Evolutionary conservation across 345 rosid species (phyloP).

Genomic region (Hypericum androsaemum): DNA sequence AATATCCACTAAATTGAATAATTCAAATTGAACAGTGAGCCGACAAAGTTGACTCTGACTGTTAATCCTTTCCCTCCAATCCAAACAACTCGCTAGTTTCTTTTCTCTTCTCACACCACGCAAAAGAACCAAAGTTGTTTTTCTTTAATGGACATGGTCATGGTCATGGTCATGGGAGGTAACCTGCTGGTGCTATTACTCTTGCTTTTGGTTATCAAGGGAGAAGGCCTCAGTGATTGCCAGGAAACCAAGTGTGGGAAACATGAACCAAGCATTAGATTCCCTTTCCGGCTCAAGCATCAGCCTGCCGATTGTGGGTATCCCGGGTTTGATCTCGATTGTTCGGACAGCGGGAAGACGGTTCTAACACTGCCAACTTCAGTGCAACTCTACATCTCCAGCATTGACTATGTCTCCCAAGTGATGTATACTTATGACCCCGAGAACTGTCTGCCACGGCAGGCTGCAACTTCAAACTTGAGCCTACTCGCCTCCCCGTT

Average conservation of each 20-base stretch:
- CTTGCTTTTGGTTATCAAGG: not conserved
- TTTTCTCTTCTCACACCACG: too few relatives aligned
- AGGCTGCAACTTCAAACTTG: constrained; percentile 1
- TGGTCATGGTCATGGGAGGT: too few relatives aligned
- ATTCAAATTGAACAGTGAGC: too few relatives aligned
- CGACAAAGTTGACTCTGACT: too few relatives aligned
- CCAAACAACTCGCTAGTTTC: too few relatives aligned
- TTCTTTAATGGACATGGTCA: too few relatives aligned
- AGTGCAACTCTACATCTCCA: constrained; percentile 7
- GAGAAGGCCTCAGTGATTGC: not conserved
- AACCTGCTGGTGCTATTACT: not conserved
- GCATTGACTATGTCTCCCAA: constrained; percentile 13
- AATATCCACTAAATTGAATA: too few relatives aligned
- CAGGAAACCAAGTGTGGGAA: not conserved
- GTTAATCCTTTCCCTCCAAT: too few relatives aligned
- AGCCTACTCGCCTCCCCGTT: constrained; percentile 10
- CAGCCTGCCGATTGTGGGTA: constrained; percentile 15
- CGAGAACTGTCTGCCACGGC: constrained; percentile 7
- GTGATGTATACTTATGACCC: constrained; percentile 8
- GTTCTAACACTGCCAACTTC: constrained; percentile 15
- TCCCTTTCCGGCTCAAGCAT: constrained; percentile 17
- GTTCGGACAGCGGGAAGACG: constrained; percentile 7
- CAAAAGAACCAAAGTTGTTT: too few relatives aligned
- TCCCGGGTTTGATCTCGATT: constrained; percentile 19
- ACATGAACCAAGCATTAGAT: constrained; percentile 13